Conservation (phyloP, 305 asterid genomes). For the Plantago coronopus region DNA sequence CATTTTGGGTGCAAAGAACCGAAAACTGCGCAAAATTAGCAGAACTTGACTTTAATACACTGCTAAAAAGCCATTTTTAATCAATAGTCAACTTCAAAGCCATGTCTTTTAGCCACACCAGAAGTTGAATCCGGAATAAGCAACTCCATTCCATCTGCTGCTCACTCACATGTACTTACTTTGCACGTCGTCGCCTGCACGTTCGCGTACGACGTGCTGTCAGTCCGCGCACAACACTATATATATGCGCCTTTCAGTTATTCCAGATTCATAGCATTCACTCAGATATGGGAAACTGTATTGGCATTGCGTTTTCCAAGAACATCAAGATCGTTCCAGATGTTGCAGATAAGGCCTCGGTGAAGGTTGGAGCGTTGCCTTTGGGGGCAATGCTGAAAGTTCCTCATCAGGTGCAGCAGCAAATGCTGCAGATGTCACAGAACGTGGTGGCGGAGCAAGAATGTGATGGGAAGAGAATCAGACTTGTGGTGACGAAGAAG, state of each 20-base stretch:
- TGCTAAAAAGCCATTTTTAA: background rate
- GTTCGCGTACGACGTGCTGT: conserved; percentile 17
- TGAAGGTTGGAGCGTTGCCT: background rate
- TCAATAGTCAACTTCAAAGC: background rate
- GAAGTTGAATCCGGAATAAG: background rate
- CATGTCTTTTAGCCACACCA: background rate
- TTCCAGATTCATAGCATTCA: conserved; percentile 7
- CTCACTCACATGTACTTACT: background rate
- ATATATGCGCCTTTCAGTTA: conserved; percentile 7
- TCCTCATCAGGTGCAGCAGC: conserved; percentile 12
- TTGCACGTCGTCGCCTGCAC: conserved; percentile 14
- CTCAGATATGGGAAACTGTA: conserved; percentile 49
- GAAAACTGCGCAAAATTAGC: background rate
- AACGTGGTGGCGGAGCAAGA: conserved; percentile 8
- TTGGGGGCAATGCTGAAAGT: conserved; percentile 9
- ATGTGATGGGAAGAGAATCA: conserved; percentile 36
- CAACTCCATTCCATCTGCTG: background rate
- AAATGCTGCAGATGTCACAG: conserved; percentile 8
- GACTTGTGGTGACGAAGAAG: conserved; percentile 49
- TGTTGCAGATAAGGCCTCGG: conserved; percentile 15
- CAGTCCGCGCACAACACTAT: conserved; percentile 15
- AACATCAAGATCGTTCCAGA: conserved; percentile 23
- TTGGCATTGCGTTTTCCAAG: conserved; percentile 24
- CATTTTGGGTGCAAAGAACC: conserved; percentile 4
- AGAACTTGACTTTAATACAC: conserved; percentile 3